Base-by-base conservation (phyloP, 495 filamentous ascomycete species). In the Penicillium herquei region DNA sequence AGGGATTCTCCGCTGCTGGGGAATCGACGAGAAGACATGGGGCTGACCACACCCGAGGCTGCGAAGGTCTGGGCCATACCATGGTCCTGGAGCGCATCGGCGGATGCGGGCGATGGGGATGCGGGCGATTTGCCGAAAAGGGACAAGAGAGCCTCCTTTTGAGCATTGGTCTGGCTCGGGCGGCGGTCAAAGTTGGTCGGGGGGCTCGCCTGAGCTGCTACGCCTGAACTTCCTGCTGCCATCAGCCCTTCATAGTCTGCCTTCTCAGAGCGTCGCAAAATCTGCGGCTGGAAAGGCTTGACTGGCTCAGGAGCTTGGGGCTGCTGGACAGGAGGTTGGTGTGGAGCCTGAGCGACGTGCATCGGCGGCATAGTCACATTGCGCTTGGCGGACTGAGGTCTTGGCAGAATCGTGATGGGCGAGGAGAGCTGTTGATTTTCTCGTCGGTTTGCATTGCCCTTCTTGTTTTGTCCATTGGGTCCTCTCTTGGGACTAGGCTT, bases 121-220 rank as follows among this genome's bases (percentile, higher is more conserved):
- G 52, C 41, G 11, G 69, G 30, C 1, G 80, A 64, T 60, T 88
- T 89, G n/a, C 81, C 81, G 58, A 92, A 90, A 7, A 92, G 78
- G 7, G 84, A 88, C 11, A 92, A 78, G 10, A 92, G 73, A 9
- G 82, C 74, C 35, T 86, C 84, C 58, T 78, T 84, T 52, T 94
- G 89, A 9, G 88, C 83, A 4, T 69, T 58, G 6, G 79, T 81
- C 35, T 80, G 76, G 39, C 71, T 72, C 6, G 79, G 70, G 7
- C 74, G 71, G 35, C 75, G 78, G 51, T 74, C 67, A 43, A 71
- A 65, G 32, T 58, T 68, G 12, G 34, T 49, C 30, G 56, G 49
- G 16, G 64, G 47, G 0, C 44, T 55, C 35, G 14, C 18, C 39
- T 52, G 51, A 9, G 26, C 32, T 9, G 52, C 50, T 16, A 43